Evolutionary conservation across 345 rosid genomes (phyloP), one percentile per base, ranked within the genome.

Genomic region (Camelina laxa): DNA sequence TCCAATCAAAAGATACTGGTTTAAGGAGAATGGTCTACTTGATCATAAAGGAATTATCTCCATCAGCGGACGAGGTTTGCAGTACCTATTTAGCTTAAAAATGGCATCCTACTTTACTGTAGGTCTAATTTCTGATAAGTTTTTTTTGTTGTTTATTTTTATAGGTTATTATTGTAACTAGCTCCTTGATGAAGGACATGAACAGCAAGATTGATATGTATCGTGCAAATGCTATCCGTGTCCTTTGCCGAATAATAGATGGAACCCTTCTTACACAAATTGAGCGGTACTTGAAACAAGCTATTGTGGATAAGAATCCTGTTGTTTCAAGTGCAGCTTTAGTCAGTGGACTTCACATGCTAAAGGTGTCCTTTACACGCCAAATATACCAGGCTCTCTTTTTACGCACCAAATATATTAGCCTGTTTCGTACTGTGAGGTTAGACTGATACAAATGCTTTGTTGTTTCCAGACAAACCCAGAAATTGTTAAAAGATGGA

Each of bases 131-230:
- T 31, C 30, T 10, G 7, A 11, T 39, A 8, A 39, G n/a, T 68
- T 80, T 47, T 80, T 47, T 42, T 44, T 42, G 67, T 75, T 81
- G 33, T 75, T 2, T 68, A 20, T 75, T 2, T 68, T 17, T 79
- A 62, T 61, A 95, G 99, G 99, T 95, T 67, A 95, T 95, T 61
- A 95, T 95, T 67, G 99, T 95, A 60, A 95, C 99, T 45, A 95
- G 99, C 85, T 95, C 98, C 59, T 86, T 95, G 9, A 92, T 95
- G 99, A 95, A 90, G 84, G 99, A 95, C 82, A 95, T 95, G 99
- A 95, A 86, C 67, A 90, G 99, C 83, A 95, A 92, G 84, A 95
- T 96, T 16, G 99, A 95, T 76, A 90, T 90, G 97, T 95, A 92
- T 69, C 89, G 97, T 50, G 98, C 99, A 54, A 95, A 95, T 86